Percentiles rank a stretch among this genome's conserved stretches.
Conservation (phyloP, 495 filamentous ascomycete genomes). For the Penicillium coffeae region DNA sequence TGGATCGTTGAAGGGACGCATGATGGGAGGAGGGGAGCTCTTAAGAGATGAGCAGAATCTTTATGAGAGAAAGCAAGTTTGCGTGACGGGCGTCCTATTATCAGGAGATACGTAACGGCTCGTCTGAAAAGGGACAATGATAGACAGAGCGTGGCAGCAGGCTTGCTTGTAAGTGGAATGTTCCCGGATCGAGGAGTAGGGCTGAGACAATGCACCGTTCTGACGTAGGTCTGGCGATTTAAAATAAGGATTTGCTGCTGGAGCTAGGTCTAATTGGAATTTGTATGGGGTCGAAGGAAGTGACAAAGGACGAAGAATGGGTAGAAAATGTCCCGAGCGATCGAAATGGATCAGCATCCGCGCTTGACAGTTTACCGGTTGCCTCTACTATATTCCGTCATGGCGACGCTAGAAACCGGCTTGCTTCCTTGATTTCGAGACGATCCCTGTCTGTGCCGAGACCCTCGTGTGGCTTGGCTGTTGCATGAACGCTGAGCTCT, state of each 20-base stretch:
- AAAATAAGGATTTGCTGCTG: not conserved
- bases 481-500: not conserved
- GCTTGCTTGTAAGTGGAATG: slow-evolving; percentile 6
- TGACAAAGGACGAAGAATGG: not conserved
- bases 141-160: slow-evolving; percentile 11
- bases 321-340: not conserved
- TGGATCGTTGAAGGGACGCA: slow-evolving; percentile 34
- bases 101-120: slow-evolving; percentile 14
- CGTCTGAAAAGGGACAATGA: slow-evolving; percentile 17
- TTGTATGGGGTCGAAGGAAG: not conserved
- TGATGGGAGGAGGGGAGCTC: slow-evolving; percentile 11
- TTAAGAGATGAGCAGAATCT: slow-evolving; percentile 3
- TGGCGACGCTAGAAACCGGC: slow-evolving; percentile 1
- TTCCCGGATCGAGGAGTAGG: slow-evolving; percentile 8
- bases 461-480: not conserved
- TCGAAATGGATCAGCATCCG: not conserved
- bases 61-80: slow-evolving; percentile 5
- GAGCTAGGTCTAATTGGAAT: not conserved
- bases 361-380: not conserved
- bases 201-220: slow-evolving; percentile 5
- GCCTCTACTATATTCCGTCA: slow-evolving; percentile 4
- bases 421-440: slow-evolving; percentile 19
- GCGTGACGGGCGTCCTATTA: not conserved
- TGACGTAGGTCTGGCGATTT: slow-evolving; percentile 10
- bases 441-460: not conserved